phyloP scores from a whole-genome alignment of 495 filamentous ascomycete genomes.

The Aspergillus incahuasiensis region DNA sequence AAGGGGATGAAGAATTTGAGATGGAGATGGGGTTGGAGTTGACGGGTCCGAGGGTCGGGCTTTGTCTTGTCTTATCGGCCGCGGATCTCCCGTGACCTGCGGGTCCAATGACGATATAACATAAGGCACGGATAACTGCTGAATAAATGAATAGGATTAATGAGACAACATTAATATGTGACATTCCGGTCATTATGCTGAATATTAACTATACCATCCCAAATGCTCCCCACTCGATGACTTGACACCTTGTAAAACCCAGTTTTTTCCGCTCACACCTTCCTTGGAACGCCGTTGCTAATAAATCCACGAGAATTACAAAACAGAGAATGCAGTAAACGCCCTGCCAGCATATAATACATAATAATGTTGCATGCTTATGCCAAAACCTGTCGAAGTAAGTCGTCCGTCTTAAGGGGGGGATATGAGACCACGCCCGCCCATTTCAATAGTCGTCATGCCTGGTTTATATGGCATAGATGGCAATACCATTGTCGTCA shows the following conservation, averaged over 20 bases:
- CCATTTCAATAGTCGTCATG: conserved; percentile 7
- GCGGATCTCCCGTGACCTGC: conserved; percentile 7
- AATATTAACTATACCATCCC: neutral
- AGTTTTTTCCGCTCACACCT: conserved; percentile 22
- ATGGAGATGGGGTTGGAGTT: neutral
- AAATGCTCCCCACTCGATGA: neutral
- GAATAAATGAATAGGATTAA: neutral
- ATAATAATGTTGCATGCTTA: conserved; percentile 20
- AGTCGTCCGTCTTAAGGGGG: neutral
- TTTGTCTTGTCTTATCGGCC: conserved; percentile 7
- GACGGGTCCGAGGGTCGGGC: neutral
- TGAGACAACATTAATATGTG: neutral
- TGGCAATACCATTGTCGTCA: conserved; percentile 25
- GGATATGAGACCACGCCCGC: conserved; percentile 1
- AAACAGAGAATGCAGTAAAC: conserved; percentile 7
- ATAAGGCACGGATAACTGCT: neutral
- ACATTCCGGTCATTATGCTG: neutral
- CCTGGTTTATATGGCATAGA: conserved; percentile 22
- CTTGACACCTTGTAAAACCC: conserved; percentile 8
- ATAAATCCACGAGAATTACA: conserved; percentile 23
- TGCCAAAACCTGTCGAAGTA: conserved; percentile 13
- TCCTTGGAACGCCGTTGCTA: conserved; percentile 35
- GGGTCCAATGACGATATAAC: neutral
- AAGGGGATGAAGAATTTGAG: neutral
- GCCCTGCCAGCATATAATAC: conserved; percentile 16